phyloP scores from a whole-genome alignment of 768 basidiomycete species.

The Rhizopogon roseolus region DNA sequence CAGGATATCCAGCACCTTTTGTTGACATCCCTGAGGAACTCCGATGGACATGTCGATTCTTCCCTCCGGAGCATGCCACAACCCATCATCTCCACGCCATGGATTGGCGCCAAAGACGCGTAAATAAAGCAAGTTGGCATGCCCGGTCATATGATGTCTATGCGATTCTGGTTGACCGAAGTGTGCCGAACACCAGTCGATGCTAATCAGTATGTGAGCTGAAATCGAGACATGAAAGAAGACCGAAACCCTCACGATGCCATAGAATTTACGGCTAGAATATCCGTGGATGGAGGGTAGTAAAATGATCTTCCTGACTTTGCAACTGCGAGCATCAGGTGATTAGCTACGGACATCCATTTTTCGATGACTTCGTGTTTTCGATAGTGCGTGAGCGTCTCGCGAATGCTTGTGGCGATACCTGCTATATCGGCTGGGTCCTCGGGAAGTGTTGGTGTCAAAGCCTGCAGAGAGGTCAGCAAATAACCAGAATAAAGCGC shows the following conservation, averaged over 20 bases:
- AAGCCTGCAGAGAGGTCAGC: conserved; percentile 3
- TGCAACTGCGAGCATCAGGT: conserved; percentile 14
- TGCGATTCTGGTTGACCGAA: conserved; percentile 16
- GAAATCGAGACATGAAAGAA: not conserved
- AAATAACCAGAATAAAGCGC: not conserved
- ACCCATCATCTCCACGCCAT: conserved; percentile 11
- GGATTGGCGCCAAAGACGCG: conserved; percentile 21
- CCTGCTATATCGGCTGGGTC: conserved; percentile 9
- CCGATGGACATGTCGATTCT: conserved; percentile 20
- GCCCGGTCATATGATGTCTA: conserved; percentile 10
- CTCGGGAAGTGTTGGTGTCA: conserved; percentile 6
- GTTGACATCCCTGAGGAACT: conserved; percentile 13
- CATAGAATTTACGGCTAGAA: conserved; percentile 18
- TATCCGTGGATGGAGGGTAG: conserved; percentile 4
- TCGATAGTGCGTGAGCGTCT: conserved; percentile 9
- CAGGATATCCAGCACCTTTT: conserved; percentile 13
- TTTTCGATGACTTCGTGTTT: conserved; percentile 12
- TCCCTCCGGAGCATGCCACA: conserved; percentile 9
- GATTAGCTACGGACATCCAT: conserved; percentile 13
- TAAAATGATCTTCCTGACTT: conserved; percentile 11
- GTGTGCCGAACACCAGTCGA: conserved; percentile 18
- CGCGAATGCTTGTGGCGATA: conserved; percentile 14
- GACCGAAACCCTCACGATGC: conserved; percentile 8
- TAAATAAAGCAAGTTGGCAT: conserved; percentile 10
- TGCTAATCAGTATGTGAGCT: conserved; percentile 1